Percentiles rank a stretch among this genome's conserved stretches.
Conservation (phyloP, 768 basidiomycete genomes). For the Psilocybe tampanensis region DNA sequence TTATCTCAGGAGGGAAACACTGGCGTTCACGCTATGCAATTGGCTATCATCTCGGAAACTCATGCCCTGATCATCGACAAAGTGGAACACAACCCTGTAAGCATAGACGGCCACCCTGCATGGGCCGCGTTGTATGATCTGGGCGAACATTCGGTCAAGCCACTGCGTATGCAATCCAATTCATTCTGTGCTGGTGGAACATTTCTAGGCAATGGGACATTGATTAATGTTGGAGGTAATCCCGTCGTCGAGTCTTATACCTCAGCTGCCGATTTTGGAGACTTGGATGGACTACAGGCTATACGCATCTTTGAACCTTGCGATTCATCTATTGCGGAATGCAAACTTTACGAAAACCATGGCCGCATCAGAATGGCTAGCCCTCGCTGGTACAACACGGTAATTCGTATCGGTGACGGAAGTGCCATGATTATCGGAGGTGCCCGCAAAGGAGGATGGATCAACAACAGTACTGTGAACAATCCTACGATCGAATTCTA, state of each 20-base stretch:
- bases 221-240: conserved; percentile 83
- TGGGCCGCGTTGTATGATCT: conserved; percentile 82
- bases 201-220: conserved; percentile 75
- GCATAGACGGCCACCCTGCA: conserved; percentile 73
- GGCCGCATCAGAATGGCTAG: conserved; percentile 68
- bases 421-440: conserved; percentile 85
- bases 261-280: conserved; percentile 73
- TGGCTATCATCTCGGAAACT: conserved; percentile 65
- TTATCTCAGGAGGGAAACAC: conserved; percentile 67
- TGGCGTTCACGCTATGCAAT: conserved; percentile 80
- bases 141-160: conserved; percentile 58
- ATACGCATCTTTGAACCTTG: conserved; percentile 76
- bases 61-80: conserved; percentile 82
- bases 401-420: conserved; percentile 70
- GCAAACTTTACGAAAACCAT: conserved; percentile 69
- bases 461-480: conserved; percentile 79
- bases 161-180: conserved; percentile 71
- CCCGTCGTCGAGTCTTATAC: conserved; percentile 70
- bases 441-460: conserved; percentile 83
- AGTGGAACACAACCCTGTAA: conserved; percentile 83
- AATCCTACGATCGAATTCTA: conserved; percentile 84
- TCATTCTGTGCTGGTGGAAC: conserved; percentile 87
- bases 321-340: conserved; percentile 47
- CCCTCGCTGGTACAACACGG: conserved; percentile 82
- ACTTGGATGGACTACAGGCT: conserved; percentile 72